These are phyloP conservation scores for Tribonema minus DNA, from an alignment of 108 stramenopile genomes.

Conservation along the genomic window DNA sequence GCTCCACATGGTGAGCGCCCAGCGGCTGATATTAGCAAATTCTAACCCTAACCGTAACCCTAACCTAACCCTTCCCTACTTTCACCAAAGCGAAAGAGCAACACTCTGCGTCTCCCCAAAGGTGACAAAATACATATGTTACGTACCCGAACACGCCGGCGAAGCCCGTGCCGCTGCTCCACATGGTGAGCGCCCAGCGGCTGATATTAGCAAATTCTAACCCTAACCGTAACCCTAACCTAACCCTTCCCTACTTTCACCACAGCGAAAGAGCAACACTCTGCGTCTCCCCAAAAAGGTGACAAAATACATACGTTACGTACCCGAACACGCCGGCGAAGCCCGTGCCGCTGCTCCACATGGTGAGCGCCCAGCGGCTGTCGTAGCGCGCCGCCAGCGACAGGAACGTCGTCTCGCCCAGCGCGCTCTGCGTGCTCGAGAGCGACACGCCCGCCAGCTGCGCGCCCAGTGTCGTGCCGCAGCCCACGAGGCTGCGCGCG, in stretches of 20 bases:
- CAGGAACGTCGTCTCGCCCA: conserved; percentile 79
- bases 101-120: no score
- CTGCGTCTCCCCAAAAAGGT: no score
- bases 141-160: conserved; percentile 52
- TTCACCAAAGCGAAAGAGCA: no score
- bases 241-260: no score
- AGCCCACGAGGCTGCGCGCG: conserved; percentile 1
- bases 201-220: no score
- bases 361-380: conserved; percentile 37
- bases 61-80: no score
- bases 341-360: conserved; percentile 61
- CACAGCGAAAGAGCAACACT: no score
- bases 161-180: conserved; percentile 60
- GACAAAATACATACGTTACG: no score
- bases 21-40: no score
- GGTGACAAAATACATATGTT: no score
- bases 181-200: conserved; percentile 40
- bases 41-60: no score
- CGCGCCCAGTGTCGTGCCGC: conserved; percentile 4
- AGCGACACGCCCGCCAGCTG: conserved; percentile 69
- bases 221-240: no score
- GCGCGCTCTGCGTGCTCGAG: conserved; percentile 61
- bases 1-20: conserved; percentile 51
- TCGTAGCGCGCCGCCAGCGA: conserved; percentile 63
- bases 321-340: conserved; percentile 58